Evolutionary conservation across 202 grass and related monocot species (phyloP), one percentile per base, ranked within the genome.

Genomic region (Dendrocalamus latiflorus): DNA sequence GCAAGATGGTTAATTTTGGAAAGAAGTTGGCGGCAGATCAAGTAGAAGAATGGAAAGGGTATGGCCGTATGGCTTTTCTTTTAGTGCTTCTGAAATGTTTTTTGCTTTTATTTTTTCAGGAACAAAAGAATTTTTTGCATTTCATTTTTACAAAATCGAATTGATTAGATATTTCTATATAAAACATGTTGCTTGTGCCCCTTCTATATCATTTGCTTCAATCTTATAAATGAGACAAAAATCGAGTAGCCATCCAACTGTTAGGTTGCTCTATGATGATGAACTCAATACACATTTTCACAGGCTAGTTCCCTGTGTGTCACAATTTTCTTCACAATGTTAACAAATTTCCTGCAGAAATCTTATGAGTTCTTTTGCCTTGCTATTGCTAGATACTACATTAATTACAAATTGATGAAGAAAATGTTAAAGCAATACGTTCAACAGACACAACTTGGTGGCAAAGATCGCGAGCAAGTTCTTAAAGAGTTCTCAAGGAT

Each of bases 371-470:
- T 78, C 1, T 66, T 54, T 87, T 43, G 16, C 14, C 21, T 20
- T 82, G n/a, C 9, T 72, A 18, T 61, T 66, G 4, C 53, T 76
- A 98, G 95, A 21, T 98, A 98, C 74, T 98, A 98, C 60, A 94
- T 98, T 44, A 90, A 95, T 74, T 98, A 98, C 80, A 98, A 98
- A 83, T 90, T 95, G 88, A 98, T 95, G 95, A 98, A 95, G 95
- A 98, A 98, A 86, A 95, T 91, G 75, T 76, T 98, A 75, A 98
- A 98, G 50, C 92, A 91, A 66, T 98, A 93, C 72, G 85, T 88
- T 44, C 92, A 95, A 69, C 95, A 95, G 77, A 95, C 85, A 7
- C 87, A 89, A 76, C 74, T 28, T 70, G 80, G 76, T 51, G 91
- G 85, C 41, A 43, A 81, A 90, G 79, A 91, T 57, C 89, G 61